Base-by-base conservation (phyloP, 306 rosid species). In the Vicia sativa region DNA sequence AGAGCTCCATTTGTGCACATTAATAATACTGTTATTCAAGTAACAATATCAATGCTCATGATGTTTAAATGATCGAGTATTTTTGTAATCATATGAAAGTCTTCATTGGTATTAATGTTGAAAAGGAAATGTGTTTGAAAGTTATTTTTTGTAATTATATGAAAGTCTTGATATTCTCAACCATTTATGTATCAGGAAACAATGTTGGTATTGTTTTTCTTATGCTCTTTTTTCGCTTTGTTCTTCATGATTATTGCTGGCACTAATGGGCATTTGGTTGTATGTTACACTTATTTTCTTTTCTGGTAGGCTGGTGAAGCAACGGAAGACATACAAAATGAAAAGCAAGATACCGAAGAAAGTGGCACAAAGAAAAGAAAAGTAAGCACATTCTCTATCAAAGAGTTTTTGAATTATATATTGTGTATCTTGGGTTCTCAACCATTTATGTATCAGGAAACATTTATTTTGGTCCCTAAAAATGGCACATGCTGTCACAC, bases 281-380 rank as follows among this genome's bases (percentile, higher is more conserved):
- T 44, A 19, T 76, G 52, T 23, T 72, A n/a, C 46, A 23, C 54
- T 56, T 70, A 61, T 54, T 43, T 56, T 70, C 65, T 54, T 38
- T 50, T 54, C 45, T 15, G n/a, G 50, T 44, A 91, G 92, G 81
- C 67, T 49, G 9, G 2, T 60, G 49, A 70, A 65, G 69, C 65
- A 70, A 81, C 61, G 1, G 76, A 58, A 58, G 80, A 72, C 67
- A 78, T 45, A 48, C 77, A 76, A 69, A 79, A 70, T 65, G 82
- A 79, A 29, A n/a, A 44, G 39, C 72, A 72, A 42, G 87, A 79
- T 68, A 54, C 71, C 37, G 75, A 65, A 26, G 87, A 71, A 73
- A 43, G 74, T 35, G 81, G 44, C 54, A 18, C 70, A 38, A 87
- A 80, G 81, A 77, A 59, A 77, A 74, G 42, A 18, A 77, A 86